Percentiles rank a stretch among this genome's conserved stretches.
Conservation (phyloP, 2,329 filamentous ascomycete species). For the Aphanocladium album region DNA sequence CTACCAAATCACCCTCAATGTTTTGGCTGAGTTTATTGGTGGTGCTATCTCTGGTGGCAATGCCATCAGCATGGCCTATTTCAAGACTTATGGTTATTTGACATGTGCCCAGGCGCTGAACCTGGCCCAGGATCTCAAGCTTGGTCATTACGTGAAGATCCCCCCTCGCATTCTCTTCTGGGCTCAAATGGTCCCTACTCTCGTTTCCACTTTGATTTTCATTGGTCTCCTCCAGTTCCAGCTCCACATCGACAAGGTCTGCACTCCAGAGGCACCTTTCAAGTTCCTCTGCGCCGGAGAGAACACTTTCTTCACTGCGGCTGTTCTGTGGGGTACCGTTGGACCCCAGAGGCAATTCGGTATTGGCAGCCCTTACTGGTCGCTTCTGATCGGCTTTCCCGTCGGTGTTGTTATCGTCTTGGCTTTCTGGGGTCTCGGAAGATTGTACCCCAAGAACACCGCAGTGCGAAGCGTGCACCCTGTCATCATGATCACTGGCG, state of each 20-base stretch:
- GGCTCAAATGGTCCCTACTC: conserved; percentile 30
- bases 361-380: conserved; percentile 29
- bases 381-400: conserved; percentile 30
- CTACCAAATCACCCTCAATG: conserved; percentile 36
- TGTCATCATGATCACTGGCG: conserved; percentile 33
- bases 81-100: conserved; percentile 38
- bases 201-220: conserved; percentile 30
- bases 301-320: conserved; percentile 32
- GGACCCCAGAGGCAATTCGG: conserved; percentile 35
- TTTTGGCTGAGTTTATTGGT: conserved; percentile 45
- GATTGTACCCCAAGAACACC: conserved; percentile 27
- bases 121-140: conserved; percentile 39
- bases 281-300: conserved; percentile 25
- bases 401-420: conserved; percentile 30
- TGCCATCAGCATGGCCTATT: conserved; percentile 42
- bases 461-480: conserved; percentile 36
- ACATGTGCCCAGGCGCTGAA: conserved; percentile 30
- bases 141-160: conserved; percentile 35
- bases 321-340: conserved; percentile 38
- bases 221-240: conserved; percentile 34
- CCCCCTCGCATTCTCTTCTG: conserved; percentile 31
- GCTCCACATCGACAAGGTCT: conserved; percentile 25
- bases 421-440: conserved; percentile 27
- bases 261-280: conserved; percentile 22
- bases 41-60: conserved; percentile 38